Evolutionary conservation across 345 rosid species (phyloP), one percentile per base, ranked within the genome.

Genomic region (Lepidium sativum): DNA sequence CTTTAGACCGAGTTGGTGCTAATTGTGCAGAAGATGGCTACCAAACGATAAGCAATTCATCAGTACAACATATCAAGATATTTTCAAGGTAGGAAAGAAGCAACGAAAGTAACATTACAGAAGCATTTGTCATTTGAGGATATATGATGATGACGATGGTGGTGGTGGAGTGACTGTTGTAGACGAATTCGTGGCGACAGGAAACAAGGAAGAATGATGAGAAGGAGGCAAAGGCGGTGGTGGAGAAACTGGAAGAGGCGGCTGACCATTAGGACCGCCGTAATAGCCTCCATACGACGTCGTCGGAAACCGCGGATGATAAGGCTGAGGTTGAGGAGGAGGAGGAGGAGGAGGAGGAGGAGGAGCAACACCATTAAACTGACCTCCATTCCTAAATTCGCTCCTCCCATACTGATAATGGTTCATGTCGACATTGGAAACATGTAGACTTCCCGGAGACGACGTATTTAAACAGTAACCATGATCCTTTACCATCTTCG

Each of bases 401-500:
- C 38, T 74, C 54, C 63, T 56, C 43, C 27, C 77, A 43, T 66
- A 66, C 12, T 43, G 61, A 51, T 67, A 37, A 43, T 67, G 42
- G 27, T 67, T 67, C 55, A 33, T 53, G 31, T 53, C 72, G 6
- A 68, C 18, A 64, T 32, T 61, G 54, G 73, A 64, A 60, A 21
- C 66, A 73, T 73, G 75, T 25, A 55, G 43, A 17, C 54, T 74
- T 54, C 65, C 62, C 23, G 60, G 66, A 45, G 60, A 52, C 50
- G 61, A 47, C 31, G 60, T 9, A 8, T 52, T 3, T 33, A 71
- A 54, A 39, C 75, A 68, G 47, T 72, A 77, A 35, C 98, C 97
- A 34, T 92, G 96, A 69, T 92, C 96, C 17, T 82, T 83, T 21
- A 92, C 84, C 75, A 89, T 77, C 86, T 83, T 86, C 80, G 87